Evolutionary conservation across 164 flowering plant genomes (phyloP), one percentile per base, ranked within the genome.

Genomic region (Piper longum): DNA sequence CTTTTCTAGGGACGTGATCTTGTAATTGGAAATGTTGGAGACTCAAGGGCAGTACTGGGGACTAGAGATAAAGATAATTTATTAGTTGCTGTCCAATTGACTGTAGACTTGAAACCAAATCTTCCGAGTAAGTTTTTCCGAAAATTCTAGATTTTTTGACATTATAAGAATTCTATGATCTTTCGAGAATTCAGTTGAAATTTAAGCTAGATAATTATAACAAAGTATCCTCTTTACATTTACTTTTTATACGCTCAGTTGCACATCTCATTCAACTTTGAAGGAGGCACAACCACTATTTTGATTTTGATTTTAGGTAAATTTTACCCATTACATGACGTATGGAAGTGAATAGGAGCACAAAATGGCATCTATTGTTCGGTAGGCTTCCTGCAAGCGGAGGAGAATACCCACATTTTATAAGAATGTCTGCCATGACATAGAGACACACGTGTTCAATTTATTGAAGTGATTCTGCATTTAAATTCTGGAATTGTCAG

Each of bases 51-150:
- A 61, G 73, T 84, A 61, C 56, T 84, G 75, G 89, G 82, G 16
- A 79, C 76, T 51, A 84, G 84, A 75, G 84, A 79, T 43, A 59
- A 72, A 67, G 83, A 80, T 57, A 65, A 79, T 65, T 57, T 72
- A 41, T 69, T 84, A 71, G 54, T 72, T 71, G 80, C 86, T 44
- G 66, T 76, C 12, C 89, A 84, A 73, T 75, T 88, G 75, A 88
- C 95, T 6, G 80, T 82, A 59, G 95, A 88, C 72, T 75, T 88
- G 78, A 84, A 84, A 71, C 89, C 89, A 58, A 80, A 84, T 79
- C 83, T 85, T 61, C 87, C 90, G 56, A 69, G 89, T 77, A 77
- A 62, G 74, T 59, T 42, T 51, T 57, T 63, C 19, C 40, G 16
- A 12, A 61, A 5, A 26, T 4, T 55, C 26, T 55, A 13, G 57